Conservation (phyloP, 495 filamentous ascomycete genomes). For the Hyphodiscus hymeniophilus region DNA sequence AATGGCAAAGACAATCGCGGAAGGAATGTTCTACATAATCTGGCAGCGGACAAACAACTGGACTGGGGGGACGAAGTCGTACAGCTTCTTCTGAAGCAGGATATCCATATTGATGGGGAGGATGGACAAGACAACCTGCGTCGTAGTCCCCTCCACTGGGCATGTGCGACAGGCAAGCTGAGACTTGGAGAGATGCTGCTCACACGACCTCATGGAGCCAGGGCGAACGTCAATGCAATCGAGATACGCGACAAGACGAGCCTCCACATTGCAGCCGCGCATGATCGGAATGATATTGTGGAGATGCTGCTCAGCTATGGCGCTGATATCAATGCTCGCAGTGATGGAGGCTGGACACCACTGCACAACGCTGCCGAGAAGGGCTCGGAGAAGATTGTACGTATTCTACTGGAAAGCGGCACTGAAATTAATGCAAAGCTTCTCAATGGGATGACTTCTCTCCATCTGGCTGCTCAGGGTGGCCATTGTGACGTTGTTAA, state of each 20-base stretch:
- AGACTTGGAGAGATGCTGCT: slow-evolving; percentile 48
- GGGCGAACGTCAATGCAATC: slow-evolving; percentile 37
- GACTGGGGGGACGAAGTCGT: slow-evolving; percentile 46
- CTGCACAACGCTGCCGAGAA: slow-evolving; percentile 56
- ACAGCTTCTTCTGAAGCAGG: slow-evolving; percentile 32
- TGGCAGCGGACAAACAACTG: slow-evolving; percentile 46
- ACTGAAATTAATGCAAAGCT: slow-evolving; percentile 42
- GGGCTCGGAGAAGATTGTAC: slow-evolving; percentile 32
- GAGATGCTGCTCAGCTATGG: slow-evolving; percentile 42
- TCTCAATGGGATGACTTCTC: slow-evolving; percentile 53
- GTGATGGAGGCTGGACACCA: slow-evolving; percentile 46
- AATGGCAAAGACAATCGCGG: slow-evolving; percentile 22
- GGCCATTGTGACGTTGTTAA: slow-evolving; percentile 50
- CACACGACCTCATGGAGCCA: slow-evolving; percentile 30
- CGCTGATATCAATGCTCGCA: slow-evolving; percentile 45
- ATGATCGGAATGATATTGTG: slow-evolving; percentile 40
- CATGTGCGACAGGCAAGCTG: slow-evolving; percentile 51
- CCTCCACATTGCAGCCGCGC: slow-evolving; percentile 50
- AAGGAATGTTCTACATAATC: slow-evolving; percentile 37
- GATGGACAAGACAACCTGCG: slow-evolving; percentile 37
- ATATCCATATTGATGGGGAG: slow-evolving; percentile 33
- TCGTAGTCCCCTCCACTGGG: slow-evolving; percentile 55
- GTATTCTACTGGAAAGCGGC: slow-evolving; percentile 36
- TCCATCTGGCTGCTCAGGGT: slow-evolving; percentile 54
- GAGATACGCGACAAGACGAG: slow-evolving; percentile 52